phyloP scores from a whole-genome alignment of 768 basidiomycete genomes.

The Pisolithus orientalis region DNA sequence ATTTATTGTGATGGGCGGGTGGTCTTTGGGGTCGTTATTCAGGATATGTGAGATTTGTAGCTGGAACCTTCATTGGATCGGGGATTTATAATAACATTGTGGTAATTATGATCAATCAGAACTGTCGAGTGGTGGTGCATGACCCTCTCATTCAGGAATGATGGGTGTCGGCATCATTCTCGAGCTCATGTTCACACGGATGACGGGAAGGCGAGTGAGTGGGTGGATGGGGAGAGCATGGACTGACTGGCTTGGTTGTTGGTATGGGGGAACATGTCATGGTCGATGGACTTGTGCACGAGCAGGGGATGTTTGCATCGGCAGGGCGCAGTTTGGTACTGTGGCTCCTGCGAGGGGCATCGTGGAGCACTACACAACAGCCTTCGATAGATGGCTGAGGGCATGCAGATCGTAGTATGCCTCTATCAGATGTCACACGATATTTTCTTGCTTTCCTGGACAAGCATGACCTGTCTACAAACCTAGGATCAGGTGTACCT shows the following conservation, averaged over 20 bases:
- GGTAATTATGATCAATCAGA: slow-evolving; percentile 6
- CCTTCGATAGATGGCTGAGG: not conserved
- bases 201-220: slow-evolving; percentile 35
- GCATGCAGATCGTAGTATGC: not conserved
- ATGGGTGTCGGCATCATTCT: not conserved
- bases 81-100: slow-evolving; percentile 14
- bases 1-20: not conserved
- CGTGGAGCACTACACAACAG: not conserved
- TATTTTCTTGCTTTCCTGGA: too few relatives aligned
- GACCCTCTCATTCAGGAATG: too few relatives aligned
- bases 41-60: not conserved
- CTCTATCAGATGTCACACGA: too few relatives aligned
- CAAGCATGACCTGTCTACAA: too few relatives aligned
- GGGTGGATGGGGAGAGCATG: slow-evolving; percentile 44
- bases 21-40: not conserved
- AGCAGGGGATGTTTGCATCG: not conserved
- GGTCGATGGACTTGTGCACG: slow-evolving; percentile 30
- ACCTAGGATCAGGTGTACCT: too few relatives aligned
- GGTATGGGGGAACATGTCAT: slow-evolving; percentile 40
- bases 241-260: slow-evolving; percentile 41
- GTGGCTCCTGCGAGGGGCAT: not conserved
- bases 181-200: not conserved
- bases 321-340: not conserved
- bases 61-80: not conserved
- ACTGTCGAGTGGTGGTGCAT: too few relatives aligned